Evolutionary conservation across 495 filamentous ascomycete genomes (phyloP).

Genomic region (Penicillium steckii): DNA sequence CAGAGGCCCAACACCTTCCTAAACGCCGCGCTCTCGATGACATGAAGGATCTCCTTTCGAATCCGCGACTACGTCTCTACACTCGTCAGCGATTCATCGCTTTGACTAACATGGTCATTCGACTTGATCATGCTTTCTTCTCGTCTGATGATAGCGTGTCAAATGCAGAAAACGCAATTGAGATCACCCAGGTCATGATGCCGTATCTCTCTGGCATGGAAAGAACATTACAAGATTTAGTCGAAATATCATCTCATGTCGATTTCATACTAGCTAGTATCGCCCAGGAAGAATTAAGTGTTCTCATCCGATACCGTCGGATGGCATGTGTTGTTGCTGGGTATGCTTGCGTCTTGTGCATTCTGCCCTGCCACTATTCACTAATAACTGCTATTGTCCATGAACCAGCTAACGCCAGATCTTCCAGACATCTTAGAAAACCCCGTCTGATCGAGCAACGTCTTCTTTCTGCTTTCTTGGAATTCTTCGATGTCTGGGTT

Average conservation of each 20-base stretch:
- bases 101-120: constrained; percentile 24
- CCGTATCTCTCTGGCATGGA: constrained; percentile 6
- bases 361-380: too few species aligned
- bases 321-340: too few species aligned
- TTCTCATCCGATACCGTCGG: background rate
- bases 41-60: constrained; percentile 14
- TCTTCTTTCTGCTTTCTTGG: too few species aligned
- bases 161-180: constrained; percentile 3
- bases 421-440: too few species aligned
- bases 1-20: background rate
- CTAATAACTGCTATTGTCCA: too few species aligned
- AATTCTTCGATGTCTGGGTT: too few species aligned
- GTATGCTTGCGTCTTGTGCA: too few species aligned
- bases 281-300: background rate
- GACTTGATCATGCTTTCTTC: constrained; percentile 25
- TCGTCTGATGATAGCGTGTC: constrained; percentile 3
- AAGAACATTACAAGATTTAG: background rate
- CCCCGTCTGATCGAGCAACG: too few species aligned
- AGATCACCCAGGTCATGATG: constrained; percentile 13
- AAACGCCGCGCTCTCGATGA: constrained; percentile 13
- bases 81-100: constrained; percentile 22
- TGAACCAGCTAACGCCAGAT: too few species aligned
- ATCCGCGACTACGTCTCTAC: constrained; percentile 5
- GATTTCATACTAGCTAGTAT: background rate
- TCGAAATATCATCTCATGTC: constrained; percentile 3